Conservation (phyloP, 768 basidiomycete species). For the Boletus fagicola region DNA sequence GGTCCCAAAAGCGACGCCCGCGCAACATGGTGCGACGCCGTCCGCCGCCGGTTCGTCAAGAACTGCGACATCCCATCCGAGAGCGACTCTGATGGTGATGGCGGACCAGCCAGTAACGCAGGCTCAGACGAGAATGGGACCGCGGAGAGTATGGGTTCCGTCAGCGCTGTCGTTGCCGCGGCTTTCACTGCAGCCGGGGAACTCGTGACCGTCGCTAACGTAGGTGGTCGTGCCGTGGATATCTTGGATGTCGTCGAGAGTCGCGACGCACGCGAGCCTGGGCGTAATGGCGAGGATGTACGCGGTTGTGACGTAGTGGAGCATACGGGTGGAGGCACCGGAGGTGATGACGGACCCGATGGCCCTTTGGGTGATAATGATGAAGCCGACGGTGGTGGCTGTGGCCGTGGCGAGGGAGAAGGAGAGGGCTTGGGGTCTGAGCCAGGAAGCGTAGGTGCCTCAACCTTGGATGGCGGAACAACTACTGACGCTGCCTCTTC, state of each 20-base stretch:
- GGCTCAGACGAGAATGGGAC: constrained; percentile 38
- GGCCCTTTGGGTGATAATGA: constrained; percentile 2
- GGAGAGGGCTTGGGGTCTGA: constrained; percentile 7
- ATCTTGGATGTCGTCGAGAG: constrained; percentile 67
- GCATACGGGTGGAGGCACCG: constrained; percentile 30
- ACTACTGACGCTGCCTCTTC: constrained; percentile 35
- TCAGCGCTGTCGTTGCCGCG: constrained; percentile 64
- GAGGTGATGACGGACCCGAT: constrained; percentile 5
- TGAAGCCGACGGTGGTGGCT: constrained; percentile 30
- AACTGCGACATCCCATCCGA: constrained; percentile 58
- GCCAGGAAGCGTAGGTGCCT: constrained; percentile 32
- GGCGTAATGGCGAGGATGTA: constrained; percentile 60
- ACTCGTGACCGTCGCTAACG: constrained; percentile 47
- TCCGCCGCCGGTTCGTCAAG: constrained; percentile 48
- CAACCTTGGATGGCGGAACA: constrained; percentile 28
- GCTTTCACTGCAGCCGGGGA: constrained; percentile 51
- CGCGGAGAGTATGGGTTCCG: constrained; percentile 51
- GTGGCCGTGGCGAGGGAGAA: constrained; percentile 33
- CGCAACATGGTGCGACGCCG: constrained; percentile 58
- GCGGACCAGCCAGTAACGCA: constrained; percentile 38
- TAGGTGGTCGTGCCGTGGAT: constrained; percentile 61
- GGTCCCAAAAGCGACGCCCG: constrained; percentile 47
- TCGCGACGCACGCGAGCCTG: constrained; percentile 70
- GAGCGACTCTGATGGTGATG: constrained; percentile 61
- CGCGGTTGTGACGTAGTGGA: constrained; percentile 31